These are phyloP conservation scores for Ambispora gerdemannii DNA, from an alignment of 192 early-diverging fungal species.

Conservation along the genomic window DNA sequence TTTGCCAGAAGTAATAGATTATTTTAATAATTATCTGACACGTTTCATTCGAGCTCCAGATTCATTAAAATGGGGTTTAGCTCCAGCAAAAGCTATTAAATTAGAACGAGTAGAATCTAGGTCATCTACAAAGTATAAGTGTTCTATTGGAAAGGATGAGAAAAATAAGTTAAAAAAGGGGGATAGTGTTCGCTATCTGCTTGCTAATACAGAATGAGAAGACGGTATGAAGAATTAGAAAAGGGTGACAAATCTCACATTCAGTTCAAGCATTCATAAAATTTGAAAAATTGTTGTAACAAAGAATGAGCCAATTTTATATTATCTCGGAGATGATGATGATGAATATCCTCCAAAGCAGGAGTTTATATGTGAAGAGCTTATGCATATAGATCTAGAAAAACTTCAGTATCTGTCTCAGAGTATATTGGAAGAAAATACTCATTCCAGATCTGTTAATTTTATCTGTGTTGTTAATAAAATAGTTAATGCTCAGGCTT, in stretches of 20 bases:
- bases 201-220: not conserved
- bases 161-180: not conserved
- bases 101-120: not conserved
- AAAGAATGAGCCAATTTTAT: no score
- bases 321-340: no score
- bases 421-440: no score
- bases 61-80: not conserved
- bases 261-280: constrained; percentile 8
- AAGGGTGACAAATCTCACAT: not conserved
- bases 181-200: no score
- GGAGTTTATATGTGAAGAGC: constrained; percentile 8
- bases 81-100: not conserved
- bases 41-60: constrained; percentile 6
- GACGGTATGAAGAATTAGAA: no score
- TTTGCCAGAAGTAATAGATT: not conserved
- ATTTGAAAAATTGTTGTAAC: no score
- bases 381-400: constrained; percentile 9
- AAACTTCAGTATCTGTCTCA: no score
- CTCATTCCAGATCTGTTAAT: no score
- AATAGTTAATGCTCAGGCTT: not conserved
- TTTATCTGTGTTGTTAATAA: not conserved
- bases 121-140: not conserved
- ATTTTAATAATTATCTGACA: not conserved
- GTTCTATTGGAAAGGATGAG: not conserved
- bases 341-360: no score